Conservation (phyloP, 345 rosid species). For the Eucalyptus cloeziana region DNA sequence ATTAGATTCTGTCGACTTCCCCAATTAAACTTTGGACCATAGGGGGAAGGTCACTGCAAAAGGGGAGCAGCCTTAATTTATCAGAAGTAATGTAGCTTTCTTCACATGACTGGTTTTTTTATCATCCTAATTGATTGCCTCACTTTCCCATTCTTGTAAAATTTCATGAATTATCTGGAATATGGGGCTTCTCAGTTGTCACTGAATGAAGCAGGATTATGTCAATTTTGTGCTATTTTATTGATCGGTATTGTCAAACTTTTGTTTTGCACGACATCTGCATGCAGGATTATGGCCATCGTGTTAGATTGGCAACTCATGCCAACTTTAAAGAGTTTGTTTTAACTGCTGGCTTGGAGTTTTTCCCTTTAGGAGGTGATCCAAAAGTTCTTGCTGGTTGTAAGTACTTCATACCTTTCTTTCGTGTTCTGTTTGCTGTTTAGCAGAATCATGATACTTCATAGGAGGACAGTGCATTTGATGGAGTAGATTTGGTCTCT, state of each 20-base stretch:
- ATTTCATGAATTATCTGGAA: not conserved
- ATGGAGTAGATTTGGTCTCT: not conserved
- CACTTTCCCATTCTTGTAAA: not conserved
- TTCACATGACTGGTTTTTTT: not conserved
- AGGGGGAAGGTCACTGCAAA: not conserved
- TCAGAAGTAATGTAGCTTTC: not conserved
- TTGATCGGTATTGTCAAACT: not conserved
- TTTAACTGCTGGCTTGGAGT: slow-evolving; percentile 94
- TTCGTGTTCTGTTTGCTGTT: not conserved
- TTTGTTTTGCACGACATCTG: not conserved
- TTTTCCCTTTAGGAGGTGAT: slow-evolving; percentile 93
- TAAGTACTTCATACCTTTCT: slow-evolving; percentile 33
- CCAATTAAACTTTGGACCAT: not conserved
- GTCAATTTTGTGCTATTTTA: not conserved
- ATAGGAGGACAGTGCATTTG: not conserved
- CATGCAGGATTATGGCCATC: slow-evolving; percentile 97
- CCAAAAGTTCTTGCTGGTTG: slow-evolving; percentile 96
- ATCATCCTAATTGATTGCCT: not conserved
- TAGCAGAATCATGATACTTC: not conserved
- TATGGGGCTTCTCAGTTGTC: not conserved
- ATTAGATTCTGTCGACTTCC: not conserved
- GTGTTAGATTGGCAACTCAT: slow-evolving; percentile 99
- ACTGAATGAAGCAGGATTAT: not conserved
- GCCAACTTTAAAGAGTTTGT: slow-evolving; percentile 97
- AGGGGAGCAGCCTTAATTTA: not conserved